Percentiles rank a stretch among this genome's conserved stretches.
Conservation (phyloP, 2,329 filamentous ascomycete genomes). For the Exutisphaerella laricina region DNA sequence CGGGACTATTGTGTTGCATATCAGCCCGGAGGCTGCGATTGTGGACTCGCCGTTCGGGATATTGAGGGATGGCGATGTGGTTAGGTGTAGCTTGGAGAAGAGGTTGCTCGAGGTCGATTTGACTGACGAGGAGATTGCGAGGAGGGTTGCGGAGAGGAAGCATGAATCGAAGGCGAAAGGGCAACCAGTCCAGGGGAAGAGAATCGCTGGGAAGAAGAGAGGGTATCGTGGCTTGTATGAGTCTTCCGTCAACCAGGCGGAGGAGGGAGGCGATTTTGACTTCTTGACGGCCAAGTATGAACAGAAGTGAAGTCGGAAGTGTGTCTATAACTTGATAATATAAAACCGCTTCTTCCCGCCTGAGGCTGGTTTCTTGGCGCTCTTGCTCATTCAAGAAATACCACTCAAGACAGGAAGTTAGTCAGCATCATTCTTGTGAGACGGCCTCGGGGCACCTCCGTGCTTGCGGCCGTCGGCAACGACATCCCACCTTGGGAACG, state of each 20-base stretch:
- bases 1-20: constrained; percentile 50
- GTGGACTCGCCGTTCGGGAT: constrained; percentile 46
- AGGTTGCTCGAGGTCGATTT: constrained; percentile 41
- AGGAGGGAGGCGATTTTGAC: constrained; percentile 57
- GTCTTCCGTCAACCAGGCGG: constrained; percentile 55
- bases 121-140: constrained; percentile 38
- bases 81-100: constrained; percentile 43
- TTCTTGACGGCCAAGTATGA: constrained; percentile 44
- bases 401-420: too few species aligned
- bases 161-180: constrained; percentile 24
- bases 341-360: too few species aligned
- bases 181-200: constrained; percentile 26
- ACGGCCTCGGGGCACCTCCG: too few species aligned
- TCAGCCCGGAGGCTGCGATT: constrained; percentile 48
- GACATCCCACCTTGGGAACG: too few species aligned
- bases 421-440: too few species aligned
- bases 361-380: neutral
- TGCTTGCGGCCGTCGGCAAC: too few species aligned
- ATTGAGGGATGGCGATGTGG: constrained; percentile 45
- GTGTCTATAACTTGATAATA: too few species aligned
- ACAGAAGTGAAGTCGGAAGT: too few species aligned
- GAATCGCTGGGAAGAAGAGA: constrained; percentile 36
- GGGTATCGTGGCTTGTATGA: constrained; percentile 58
- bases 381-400: too few species aligned
- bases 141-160: constrained; percentile 34